Conservation (phyloP, 2,329 filamentous ascomycete genomes). For the Corynespora cassiicola region DNA sequence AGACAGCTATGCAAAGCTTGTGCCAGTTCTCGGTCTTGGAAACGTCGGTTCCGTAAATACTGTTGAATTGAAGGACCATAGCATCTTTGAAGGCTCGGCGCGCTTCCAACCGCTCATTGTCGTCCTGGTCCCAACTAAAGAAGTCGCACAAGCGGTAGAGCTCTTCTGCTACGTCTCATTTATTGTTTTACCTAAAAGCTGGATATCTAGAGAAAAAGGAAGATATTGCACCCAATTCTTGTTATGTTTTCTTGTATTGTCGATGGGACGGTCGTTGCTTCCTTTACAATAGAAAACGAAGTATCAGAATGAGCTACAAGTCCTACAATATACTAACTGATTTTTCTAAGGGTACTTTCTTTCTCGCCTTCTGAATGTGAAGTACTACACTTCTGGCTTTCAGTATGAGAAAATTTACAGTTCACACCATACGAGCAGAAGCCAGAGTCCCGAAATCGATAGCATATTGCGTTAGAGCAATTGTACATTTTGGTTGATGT, state of each 20-base stretch:
- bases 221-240: constrained; percentile 1
- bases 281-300: neutral
- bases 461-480: too few relatives aligned
- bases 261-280: neutral
- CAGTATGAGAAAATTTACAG: constrained; percentile 4
- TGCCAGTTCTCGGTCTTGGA: constrained; percentile 12
- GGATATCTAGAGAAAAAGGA: constrained; percentile 11
- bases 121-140: constrained; percentile 13
- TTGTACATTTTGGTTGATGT: too few relatives aligned
- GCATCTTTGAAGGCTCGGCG: constrained; percentile 13
- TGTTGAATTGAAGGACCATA: constrained; percentile 13
- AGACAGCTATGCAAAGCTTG: constrained; percentile 11
- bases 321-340: neutral
- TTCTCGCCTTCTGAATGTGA: neutral
- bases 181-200: constrained; percentile 8
- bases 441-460: too few relatives aligned
- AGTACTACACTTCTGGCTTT: neutral
- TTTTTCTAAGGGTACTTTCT: constrained; percentile 2
- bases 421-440: constrained; percentile 2
- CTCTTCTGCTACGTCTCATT: constrained; percentile 8
- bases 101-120: constrained; percentile 8
- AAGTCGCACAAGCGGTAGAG: constrained; percentile 16
- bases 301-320: constrained; percentile 1
- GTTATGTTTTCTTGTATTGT: neutral
- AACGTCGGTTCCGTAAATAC: constrained; percentile 13